Base-by-base conservation (phyloP, 2,329 filamentous ascomycete genomes). In the Biscogniauxia marginata region DNA sequence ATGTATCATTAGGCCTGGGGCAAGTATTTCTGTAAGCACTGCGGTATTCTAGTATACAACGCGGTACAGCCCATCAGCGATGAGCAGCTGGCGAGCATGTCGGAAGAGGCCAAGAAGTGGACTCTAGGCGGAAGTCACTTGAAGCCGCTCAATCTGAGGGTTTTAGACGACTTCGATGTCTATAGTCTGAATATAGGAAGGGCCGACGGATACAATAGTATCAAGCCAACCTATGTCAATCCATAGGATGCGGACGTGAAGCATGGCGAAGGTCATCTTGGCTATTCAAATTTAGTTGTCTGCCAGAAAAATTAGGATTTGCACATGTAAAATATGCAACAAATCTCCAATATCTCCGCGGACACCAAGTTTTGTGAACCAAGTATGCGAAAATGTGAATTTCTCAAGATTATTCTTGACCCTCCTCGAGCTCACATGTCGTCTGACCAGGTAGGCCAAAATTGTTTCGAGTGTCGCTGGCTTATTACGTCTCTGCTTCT, bases 1-100 rank as follows among this genome's bases (percentile, higher is more conserved):
- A n/a, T 16, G 9, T 3, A n/a, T 39, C 6, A n/a, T n/a, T 39
- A 39, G 30, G 30, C 30, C 13, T 39, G 30, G 45, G 58, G 54
- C 56, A 82, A 81, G 71, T 65, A 65, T 1, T 83, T 83, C 58
- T 83, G 80, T 71, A 74, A 73, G 61, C 73, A 53, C 9, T 83
- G 80, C 61, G 79, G 78, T 55, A 73, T 81, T 19, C 63, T 67
- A n/a, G 20, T 83, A 44, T 69, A 67, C 46, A 77, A 76, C 57
- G 55, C 66, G 8, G 22, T 52, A 2, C 62, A 58, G 8, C 45
- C 66, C 1, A 20, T 73, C 18, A 69, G 70, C 1, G 71, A 73
- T 8, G 77, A 75, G n/a, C 61, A 74, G 50, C 8, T 73, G 11
- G 72, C 70, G 3, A 61, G 63, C 11, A 52, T 79, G 57, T 57